Conservation (phyloP, 2,329 filamentous ascomycete species). For the Didymella lethalis region DNA sequence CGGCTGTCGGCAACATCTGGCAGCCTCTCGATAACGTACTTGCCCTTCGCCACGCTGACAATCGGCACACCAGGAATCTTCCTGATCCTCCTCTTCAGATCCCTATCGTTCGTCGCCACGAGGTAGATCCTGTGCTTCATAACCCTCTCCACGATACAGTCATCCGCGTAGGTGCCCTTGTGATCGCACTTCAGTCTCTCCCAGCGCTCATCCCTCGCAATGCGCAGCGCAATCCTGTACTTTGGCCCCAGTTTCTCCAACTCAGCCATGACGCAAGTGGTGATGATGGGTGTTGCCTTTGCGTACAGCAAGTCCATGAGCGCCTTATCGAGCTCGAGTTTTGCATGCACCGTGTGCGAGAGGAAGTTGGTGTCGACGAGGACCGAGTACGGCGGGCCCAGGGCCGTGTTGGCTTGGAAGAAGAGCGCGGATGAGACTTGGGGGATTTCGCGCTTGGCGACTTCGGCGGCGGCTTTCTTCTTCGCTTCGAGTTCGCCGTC, state of each 20-base stretch:
- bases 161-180: conserved; percentile 86
- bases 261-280: conserved; percentile 77
- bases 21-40: conserved; percentile 92
- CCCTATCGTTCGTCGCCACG: conserved; percentile 63
- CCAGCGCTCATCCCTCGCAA: conserved; percentile 90
- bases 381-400: conserved; percentile 82
- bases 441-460: conserved; percentile 78
- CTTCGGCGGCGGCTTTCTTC: conserved; percentile 63
- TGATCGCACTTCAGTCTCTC: conserved; percentile 87
- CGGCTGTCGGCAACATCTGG: conserved; percentile 77
- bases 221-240: conserved; percentile 83
- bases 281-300: conserved; percentile 88
- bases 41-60: conserved; percentile 83
- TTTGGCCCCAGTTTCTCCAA: conserved; percentile 86
- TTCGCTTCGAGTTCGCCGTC: conserved; percentile 68
- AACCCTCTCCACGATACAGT: conserved; percentile 58
- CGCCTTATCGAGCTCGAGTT: conserved; percentile 83
- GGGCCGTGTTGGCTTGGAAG: conserved; percentile 72
- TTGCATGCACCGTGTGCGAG: conserved; percentile 83
- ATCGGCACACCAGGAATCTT: conserved; percentile 82
- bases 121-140: conserved; percentile 58
- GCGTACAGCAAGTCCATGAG: conserved; percentile 96
- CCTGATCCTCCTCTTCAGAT: conserved; percentile 75
- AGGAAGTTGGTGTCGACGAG: conserved; percentile 58
- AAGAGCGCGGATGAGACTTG: conserved; percentile 73